Percentiles rank a stretch among this genome's conserved stretches.
These are phyloP conservation scores for Debaryomyces sp. DNA, from an alignment of 1,139 yeast species.

Conservation along the genomic window DNA sequence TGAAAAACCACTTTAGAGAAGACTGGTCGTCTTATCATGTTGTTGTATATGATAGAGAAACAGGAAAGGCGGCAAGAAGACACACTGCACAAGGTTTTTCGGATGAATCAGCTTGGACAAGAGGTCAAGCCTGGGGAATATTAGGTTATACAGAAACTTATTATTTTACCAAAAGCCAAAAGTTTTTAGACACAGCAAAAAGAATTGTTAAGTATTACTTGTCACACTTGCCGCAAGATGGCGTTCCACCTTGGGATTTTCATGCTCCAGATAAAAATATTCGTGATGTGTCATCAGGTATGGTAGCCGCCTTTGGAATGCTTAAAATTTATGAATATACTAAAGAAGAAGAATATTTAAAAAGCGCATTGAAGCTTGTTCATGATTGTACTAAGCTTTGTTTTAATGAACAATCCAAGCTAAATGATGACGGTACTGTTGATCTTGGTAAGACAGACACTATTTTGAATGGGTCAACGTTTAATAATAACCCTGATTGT, in stretches of 20 bases:
- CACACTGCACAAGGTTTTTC: constrained; percentile 28
- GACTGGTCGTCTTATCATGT: constrained; percentile 28
- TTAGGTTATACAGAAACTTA: constrained; percentile 26
- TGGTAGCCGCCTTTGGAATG: constrained; percentile 27
- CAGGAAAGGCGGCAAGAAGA: constrained; percentile 20
- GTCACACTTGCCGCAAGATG: constrained; percentile 22
- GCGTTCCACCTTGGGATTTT: constrained; percentile 31
- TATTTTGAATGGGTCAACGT: background rate
- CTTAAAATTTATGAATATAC: constrained; percentile 8
- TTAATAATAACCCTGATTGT: background rate
- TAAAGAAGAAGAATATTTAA: background rate
- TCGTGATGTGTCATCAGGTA: constrained; percentile 28
- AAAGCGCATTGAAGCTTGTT: background rate
- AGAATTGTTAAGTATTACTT: constrained; percentile 22
- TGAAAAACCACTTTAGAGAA: constrained; percentile 24
- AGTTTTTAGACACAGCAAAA: constrained; percentile 25
- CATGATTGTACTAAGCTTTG: background rate
- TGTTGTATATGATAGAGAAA: constrained; percentile 21
- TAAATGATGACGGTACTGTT: background rate
- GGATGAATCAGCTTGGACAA: constrained; percentile 27
- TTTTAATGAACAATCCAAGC: background rate
- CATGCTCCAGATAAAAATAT: constrained; percentile 25
- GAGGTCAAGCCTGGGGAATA: constrained; percentile 32
- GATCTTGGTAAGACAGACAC: background rate
- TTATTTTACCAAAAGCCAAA: constrained; percentile 21